Conservation (phyloP, 2,329 filamentous ascomycete species). For the Arthrobotrys conoides region DNA sequence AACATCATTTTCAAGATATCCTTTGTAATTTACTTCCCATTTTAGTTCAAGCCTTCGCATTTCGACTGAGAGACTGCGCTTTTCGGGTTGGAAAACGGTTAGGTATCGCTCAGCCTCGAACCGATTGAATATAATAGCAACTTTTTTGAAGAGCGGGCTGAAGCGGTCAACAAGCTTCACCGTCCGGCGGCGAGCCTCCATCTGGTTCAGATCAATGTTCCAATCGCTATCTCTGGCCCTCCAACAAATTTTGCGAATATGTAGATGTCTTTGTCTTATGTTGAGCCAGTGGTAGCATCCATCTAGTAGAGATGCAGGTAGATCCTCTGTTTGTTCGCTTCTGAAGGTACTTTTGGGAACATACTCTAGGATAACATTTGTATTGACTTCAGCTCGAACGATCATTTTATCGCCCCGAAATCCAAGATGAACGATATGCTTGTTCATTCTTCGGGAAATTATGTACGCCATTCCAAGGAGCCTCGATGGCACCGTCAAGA, state of each 20-base stretch:
- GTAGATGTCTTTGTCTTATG: slow-evolving; percentile 68
- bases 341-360: slow-evolving; percentile 66
- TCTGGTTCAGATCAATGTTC: slow-evolving; percentile 66
- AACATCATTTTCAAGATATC: slow-evolving; percentile 70
- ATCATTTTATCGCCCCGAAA: slow-evolving; percentile 67
- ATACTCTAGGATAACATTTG: slow-evolving; percentile 65
- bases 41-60: slow-evolving; percentile 71
- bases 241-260: slow-evolving; percentile 67
- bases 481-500: slow-evolving; percentile 71
- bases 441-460: slow-evolving; percentile 66
- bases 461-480: slow-evolving; percentile 72
- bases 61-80: slow-evolving; percentile 68
- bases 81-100: slow-evolving; percentile 69
- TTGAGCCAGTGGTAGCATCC: slow-evolving; percentile 76
- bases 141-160: slow-evolving; percentile 66
- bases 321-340: slow-evolving; percentile 66
- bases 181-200: slow-evolving; percentile 64
- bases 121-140: slow-evolving; percentile 69
- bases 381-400: slow-evolving; percentile 67
- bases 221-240: slow-evolving; percentile 67
- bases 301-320: slow-evolving; percentile 71
- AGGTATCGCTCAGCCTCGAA: slow-evolving; percentile 70
- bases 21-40: slow-evolving; percentile 70
- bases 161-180: slow-evolving; percentile 70
- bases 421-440: slow-evolving; percentile 73